phyloP scores from a whole-genome alignment of 1,284 basidiomycete genomes.

The Puccinia novopanici region DNA sequence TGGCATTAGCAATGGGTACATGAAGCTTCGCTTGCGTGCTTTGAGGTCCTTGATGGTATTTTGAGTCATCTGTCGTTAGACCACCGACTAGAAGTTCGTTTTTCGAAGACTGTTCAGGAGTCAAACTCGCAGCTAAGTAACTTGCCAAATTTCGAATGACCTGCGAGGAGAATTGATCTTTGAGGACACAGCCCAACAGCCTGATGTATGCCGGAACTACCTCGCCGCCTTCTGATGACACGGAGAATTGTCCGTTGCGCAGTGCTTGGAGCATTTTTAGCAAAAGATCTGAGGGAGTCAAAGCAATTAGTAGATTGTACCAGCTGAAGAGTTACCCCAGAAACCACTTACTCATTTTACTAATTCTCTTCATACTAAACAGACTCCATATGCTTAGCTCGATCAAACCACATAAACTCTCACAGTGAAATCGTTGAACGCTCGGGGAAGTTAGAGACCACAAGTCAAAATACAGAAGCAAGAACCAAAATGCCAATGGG shows the following conservation, averaged over 20 bases:
- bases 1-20: constrained; percentile 25
- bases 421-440: constrained; percentile 74
- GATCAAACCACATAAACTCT: constrained; percentile 76
- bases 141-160: constrained; percentile 80
- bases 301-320: constrained; percentile 7
- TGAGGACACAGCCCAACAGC: constrained; percentile 65
- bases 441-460: constrained; percentile 74
- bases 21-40: background rate
- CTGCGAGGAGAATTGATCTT: constrained; percentile 69
- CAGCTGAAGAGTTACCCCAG: background rate
- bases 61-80: background rate
- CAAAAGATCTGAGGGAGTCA: constrained; percentile 65
- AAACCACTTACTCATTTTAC: constrained; percentile 54
- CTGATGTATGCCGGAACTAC: constrained; percentile 52
- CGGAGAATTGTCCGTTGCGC: constrained; percentile 66
- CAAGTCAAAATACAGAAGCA: constrained; percentile 85
- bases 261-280: constrained; percentile 77
- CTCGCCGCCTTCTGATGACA: constrained; percentile 52
- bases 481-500: constrained; percentile 74
- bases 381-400: constrained; percentile 66
- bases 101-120: constrained; percentile 60
- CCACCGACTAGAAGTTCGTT: constrained; percentile 6
- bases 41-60: background rate
- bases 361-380: constrained; percentile 56
- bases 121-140: constrained; percentile 79